Base-by-base conservation (phyloP, 257 asterid genomes). In the Solanum neorickii region DNA sequence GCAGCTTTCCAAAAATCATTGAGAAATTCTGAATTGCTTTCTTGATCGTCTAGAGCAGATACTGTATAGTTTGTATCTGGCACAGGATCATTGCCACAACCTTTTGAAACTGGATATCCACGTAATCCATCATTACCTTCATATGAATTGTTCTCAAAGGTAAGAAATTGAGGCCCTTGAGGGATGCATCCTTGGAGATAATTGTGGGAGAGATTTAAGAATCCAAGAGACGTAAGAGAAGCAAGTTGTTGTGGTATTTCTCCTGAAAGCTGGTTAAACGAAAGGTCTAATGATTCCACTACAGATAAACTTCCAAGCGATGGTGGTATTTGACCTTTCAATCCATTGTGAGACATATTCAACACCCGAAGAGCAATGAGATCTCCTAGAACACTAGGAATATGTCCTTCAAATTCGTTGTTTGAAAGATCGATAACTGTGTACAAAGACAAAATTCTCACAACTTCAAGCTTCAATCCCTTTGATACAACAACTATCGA, bases 361-460 rank as follows among this genome's bases (percentile, higher is more conserved):
- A 62, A 0, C 0, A 62, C 31, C 15, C 70, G 31, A 23, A 62
- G 0, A 0, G 31, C 70, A 23, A 23, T 10, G 31, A 62, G 31
- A 23, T 62, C 70, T 23, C 70, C 70, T 0, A 59, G 15, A 62
- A 10, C 15, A 62, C 31, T 0, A 4, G 70, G 70, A 62, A 62
- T 62, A 10, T 62, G 15, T 23, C 70, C 70, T 62, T 62, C 31
- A 62, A 62, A 62, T 62, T 10, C 23, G 70, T 62, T 23, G 70
- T 62, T 62, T 62, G 70, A 62, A 23, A 62, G 70, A 62, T 62
- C 15, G 6, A 62, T 62, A 62, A 62, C 3, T 2, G 70, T 62
- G 70, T 23, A 62, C 70, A 62, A 62, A 62, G 31, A 4, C 31
- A 62, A 23, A 23, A 23, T 62, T 62, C 1, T 62, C 69, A 62